These are phyloP conservation scores for Talaromyces stipitatus DNA, from an alignment of 495 filamentous ascomycete genomes.

Conservation along the genomic window DNA sequence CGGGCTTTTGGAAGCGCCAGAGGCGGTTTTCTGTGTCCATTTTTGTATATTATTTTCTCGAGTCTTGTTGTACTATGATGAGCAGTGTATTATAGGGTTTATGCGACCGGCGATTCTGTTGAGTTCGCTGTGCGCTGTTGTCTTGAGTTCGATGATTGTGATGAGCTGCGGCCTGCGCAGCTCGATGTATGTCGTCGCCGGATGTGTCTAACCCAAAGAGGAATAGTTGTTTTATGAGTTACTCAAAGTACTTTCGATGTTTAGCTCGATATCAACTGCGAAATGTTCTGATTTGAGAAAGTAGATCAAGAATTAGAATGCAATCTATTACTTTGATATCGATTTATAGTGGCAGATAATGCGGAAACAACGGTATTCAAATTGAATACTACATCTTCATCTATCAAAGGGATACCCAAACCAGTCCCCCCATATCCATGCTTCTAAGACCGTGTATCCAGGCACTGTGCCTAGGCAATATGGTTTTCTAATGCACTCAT, in stretches of 20 bases:
- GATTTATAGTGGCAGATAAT: too few species aligned
- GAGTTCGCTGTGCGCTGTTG: not conserved
- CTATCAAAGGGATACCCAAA: too few species aligned
- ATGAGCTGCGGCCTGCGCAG: not conserved
- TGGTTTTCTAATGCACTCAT: too few species aligned
- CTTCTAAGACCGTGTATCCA: too few species aligned
- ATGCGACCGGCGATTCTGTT: not conserved
- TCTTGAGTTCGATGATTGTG: not conserved
- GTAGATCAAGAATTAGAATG: not conserved
- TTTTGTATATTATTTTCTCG: not conserved
- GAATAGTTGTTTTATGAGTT: not conserved
- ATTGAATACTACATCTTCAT: too few species aligned
- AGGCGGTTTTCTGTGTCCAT: slow-evolving; percentile 47
- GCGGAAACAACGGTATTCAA: too few species aligned
- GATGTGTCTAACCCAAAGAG: not conserved
- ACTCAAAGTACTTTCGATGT: not conserved
- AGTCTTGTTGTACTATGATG: not conserved
- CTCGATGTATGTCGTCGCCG: not conserved
- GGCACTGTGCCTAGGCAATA: too few species aligned
- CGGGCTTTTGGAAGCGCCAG: slow-evolving; percentile 71
- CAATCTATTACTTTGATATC: not conserved
- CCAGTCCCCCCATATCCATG: too few species aligned
- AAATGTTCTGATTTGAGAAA: not conserved
- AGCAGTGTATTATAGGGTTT: not conserved
- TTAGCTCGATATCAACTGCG: not conserved